phyloP scores from a whole-genome alignment of 805 yeast genomes.

The Hanseniaspora valbyensis region DNA sequence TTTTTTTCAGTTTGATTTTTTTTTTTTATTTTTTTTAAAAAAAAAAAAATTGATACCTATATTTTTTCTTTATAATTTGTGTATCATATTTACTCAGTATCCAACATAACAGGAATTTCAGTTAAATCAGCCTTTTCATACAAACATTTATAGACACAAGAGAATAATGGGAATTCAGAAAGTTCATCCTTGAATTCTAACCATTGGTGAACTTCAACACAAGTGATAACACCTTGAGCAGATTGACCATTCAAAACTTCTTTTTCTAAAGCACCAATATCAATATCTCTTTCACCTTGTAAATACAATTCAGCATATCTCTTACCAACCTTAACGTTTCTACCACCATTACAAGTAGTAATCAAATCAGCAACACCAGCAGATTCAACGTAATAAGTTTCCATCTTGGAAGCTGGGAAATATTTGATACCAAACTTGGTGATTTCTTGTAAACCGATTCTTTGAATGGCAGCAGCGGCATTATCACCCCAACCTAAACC shows the following conservation, averaged over 20 bases:
- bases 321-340: slow-evolving; percentile 85
- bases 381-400: slow-evolving; percentile 83
- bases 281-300: slow-evolving; percentile 16
- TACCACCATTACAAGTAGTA: slow-evolving; percentile 95
- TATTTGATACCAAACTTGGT: slow-evolving; percentile 73
- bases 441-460: slow-evolving; percentile 87
- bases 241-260: slow-evolving; percentile 87
- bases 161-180: slow-evolving; percentile 60
- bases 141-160: slow-evolving; percentile 67
- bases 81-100: slow-evolving; percentile 21
- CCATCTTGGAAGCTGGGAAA: slow-evolving; percentile 61
- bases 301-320: slow-evolving; percentile 59
- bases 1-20: not conserved
- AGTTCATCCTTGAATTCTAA: slow-evolving; percentile 38
- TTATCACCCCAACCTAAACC: slow-evolving; percentile 99
- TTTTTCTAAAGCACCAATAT: slow-evolving; percentile 74
- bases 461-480: slow-evolving; percentile 94
- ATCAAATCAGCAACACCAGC: slow-evolving; percentile 98
- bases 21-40: not conserved
- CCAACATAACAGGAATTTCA: slow-evolving; percentile 61
- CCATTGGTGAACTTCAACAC: slow-evolving; percentile 83
- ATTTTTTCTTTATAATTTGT: too few relatives aligned
- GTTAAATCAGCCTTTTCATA: slow-evolving; percentile 65
- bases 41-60: too few relatives aligned
- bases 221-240: slow-evolving; percentile 89